Evolutionary conservation across 2,329 filamentous ascomycete genomes (phyloP), one percentile per base, ranked within the genome.

Genomic region (Nigrospora sphaerica): DNA sequence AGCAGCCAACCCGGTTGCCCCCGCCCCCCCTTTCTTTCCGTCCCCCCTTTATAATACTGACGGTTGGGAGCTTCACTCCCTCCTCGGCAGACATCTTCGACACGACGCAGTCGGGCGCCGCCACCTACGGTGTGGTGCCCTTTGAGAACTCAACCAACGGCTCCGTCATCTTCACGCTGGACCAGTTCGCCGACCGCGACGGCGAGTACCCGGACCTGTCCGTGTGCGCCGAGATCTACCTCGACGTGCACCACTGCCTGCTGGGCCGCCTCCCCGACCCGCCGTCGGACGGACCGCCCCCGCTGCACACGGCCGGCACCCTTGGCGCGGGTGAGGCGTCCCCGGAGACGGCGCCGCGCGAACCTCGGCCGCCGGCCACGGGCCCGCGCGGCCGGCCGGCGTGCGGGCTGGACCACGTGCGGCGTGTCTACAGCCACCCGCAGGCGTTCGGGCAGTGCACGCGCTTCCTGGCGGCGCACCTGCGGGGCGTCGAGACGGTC

Each of bases 61-160:
- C 23, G 23, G 6, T 11, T 13, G 35, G 35, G n/a, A n/a, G 35
- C 14, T 4, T 6, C 35, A 12, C n/a, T 37, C 10, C 11, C 11
- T 6, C 18, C 35, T n/a, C 18, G 35, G 35, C 35, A 85, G 88
- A 93, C 61, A 82, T 95, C 56, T 95, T 96, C 64, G 74, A 83
- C 43, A 76, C 82, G 14, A 86, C 95, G 6, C 88, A 95, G 59
- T 72, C 74, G 34, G 76, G 79, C 48, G 62, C 70, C 39, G 80
- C 80, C 1, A 67, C 77, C 44, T 83, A 83, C 47, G 93, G 91
- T 54, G 86, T 97, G 32, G 86, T 96, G 2, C 93, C 93, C 7
- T 91, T 95, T 66, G 92, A 97, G 63, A 98, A 98, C 72, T 95
- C 88, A 36, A 92, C 88, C 62, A 95, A 97, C 66, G 93, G 93